Conservation (phyloP, 2,329 filamentous ascomycete genomes). For the Colletotrichum sp. region DNA sequence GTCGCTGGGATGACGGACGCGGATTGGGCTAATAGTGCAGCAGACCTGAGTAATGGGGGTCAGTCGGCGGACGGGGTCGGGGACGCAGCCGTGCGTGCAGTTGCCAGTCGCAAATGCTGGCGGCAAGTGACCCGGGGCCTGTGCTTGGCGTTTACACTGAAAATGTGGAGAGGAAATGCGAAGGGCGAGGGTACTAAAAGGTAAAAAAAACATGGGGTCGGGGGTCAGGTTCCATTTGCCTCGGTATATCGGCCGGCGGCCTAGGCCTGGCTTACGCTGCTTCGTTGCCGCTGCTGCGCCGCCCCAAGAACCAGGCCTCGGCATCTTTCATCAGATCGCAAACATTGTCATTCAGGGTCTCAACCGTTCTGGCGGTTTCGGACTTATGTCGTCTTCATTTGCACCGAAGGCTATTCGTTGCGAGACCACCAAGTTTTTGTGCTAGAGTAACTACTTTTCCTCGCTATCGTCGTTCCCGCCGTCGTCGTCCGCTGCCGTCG, state of each 20-base stretch:
- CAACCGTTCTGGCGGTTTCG: background rate
- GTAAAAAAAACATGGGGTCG: background rate
- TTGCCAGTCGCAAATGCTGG: background rate
- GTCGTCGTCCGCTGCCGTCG: too few relatives aligned
- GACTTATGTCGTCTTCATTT: background rate
- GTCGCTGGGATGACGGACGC: background rate
- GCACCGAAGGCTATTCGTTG: background rate
- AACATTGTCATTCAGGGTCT: background rate
- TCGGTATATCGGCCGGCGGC: conserved; percentile 1
- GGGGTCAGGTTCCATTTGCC: background rate
- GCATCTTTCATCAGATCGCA: background rate
- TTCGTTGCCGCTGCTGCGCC: background rate
- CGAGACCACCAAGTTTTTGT: background rate
- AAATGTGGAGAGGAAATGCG: background rate
- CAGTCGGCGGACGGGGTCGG: background rate
- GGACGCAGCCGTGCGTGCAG: background rate
- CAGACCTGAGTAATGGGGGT: conserved; percentile 2
- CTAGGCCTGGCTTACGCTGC: background rate
- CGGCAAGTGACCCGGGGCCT: background rate
- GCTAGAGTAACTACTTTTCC: background rate
- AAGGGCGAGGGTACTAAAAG: conserved; percentile 3
- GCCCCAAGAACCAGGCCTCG: background rate
- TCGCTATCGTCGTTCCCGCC: background rate
- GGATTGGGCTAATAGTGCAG: background rate
- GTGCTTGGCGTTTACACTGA: conserved; percentile 3